Conservation (phyloP, 225 moss, liverwort and hornwort species). For the Climacium dendroides region DNA sequence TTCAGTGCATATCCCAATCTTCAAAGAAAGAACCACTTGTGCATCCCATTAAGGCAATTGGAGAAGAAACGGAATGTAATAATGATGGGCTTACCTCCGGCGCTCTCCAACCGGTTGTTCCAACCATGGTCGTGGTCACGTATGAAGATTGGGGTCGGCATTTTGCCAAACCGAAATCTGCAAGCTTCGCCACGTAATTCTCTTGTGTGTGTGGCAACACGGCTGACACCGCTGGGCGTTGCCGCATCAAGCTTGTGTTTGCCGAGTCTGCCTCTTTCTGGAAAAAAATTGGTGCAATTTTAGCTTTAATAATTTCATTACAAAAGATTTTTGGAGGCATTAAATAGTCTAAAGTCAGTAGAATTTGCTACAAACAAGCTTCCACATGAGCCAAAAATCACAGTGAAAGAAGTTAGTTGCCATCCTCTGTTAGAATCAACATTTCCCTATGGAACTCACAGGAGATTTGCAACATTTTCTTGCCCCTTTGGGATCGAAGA, state of each 20-base stretch:
- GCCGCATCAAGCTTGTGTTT: not conserved
- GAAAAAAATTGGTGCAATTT: not conserved
- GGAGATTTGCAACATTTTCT: not conserved
- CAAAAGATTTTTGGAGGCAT: not conserved
- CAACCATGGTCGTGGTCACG: not conserved
- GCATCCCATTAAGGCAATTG: not conserved
- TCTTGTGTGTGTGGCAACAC: slow-evolving; percentile 11
- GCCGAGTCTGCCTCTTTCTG: not conserved
- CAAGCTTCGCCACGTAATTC: slow-evolving; percentile 18
- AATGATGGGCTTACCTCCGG: not conserved
- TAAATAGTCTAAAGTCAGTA: not conserved
- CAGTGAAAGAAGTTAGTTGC: not conserved
- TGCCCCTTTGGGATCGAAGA: not conserved
- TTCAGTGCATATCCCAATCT: no score
- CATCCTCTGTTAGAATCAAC: not conserved
- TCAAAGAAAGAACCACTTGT: no score
- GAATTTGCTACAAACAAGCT: not conserved
- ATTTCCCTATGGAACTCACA: not conserved
- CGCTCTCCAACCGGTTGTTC: slow-evolving; percentile 2
- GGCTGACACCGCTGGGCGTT: not conserved
- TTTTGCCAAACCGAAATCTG: slow-evolving; percentile 15
- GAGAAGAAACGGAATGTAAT: not conserved
- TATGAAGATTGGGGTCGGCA: not conserved
- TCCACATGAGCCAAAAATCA: not conserved
- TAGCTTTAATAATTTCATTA: not conserved